Percentiles rank a stretch among this genome's conserved stretches.
phyloP scores from a whole-genome alignment of 495 filamentous ascomycete species.

The Neurospora tetraspora region DNA sequence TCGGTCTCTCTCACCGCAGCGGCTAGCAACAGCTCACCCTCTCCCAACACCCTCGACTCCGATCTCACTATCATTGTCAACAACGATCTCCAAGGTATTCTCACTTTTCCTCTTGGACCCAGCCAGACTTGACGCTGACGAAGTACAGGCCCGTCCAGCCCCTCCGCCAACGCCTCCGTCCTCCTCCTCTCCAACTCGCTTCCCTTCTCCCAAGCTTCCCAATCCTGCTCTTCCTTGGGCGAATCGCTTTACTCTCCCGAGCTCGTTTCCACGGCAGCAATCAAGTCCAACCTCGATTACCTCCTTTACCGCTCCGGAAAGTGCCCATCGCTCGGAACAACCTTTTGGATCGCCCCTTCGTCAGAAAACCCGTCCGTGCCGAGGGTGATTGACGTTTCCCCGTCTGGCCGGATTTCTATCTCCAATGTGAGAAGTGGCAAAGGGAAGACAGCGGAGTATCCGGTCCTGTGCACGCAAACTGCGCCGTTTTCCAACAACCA shows the following conservation, averaged over 20 bases:
- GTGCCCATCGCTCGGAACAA: slow-evolving; percentile 3
- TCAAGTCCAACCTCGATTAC: slow-evolving; percentile 32
- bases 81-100: slow-evolving; percentile 34
- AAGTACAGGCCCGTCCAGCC: slow-evolving; percentile 23
- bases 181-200: slow-evolving; percentile 28
- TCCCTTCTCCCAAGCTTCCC: slow-evolving; percentile 3
- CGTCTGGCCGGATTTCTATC: slow-evolving; percentile 9
- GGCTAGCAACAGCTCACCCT: slow-evolving; percentile 8
- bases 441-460: slow-evolving; percentile 4
- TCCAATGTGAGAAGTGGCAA: neutral
- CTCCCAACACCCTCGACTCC: slow-evolving; percentile 26
- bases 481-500: slow-evolving; percentile 33
- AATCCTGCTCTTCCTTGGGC: slow-evolving; percentile 16
- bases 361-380: neutral
- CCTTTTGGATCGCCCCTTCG: slow-evolving; percentile 29
- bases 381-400: slow-evolving; percentile 18
- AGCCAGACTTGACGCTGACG: neutral
- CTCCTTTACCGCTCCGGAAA: slow-evolving; percentile 18
- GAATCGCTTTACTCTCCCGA: slow-evolving; percentile 36
- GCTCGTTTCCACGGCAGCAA: slow-evolving; percentile 17
- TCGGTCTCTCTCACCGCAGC: slow-evolving; percentile 13
- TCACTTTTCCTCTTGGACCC: neutral
- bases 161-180: slow-evolving; percentile 27
- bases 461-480: slow-evolving; percentile 35
- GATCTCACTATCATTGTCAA: slow-evolving; percentile 27